A percentile compares a stretch with the other conserved stretches of the same genome.
Conservation (phyloP, 257 asterid genomes). For the Scutellaria minor region DNA sequence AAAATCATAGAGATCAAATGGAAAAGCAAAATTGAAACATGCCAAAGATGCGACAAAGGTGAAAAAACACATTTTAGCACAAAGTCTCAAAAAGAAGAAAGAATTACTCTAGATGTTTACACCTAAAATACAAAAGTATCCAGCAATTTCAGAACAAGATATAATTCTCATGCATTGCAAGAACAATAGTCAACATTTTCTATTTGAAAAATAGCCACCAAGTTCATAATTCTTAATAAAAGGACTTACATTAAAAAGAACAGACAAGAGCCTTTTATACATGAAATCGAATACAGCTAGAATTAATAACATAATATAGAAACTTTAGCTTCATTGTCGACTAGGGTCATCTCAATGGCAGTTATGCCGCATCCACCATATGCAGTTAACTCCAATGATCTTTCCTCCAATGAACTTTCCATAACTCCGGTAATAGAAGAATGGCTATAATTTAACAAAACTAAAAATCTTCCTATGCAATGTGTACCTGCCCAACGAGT, state of each 20-base stretch:
- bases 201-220: not conserved
- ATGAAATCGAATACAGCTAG: conserved; percentile 3
- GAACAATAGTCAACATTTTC: not conserved
- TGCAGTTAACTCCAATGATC: conserved; percentile 21
- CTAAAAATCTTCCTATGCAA: not conserved
- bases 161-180: conserved; percentile 24
- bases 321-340: conserved; percentile 20
- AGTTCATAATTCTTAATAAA: not conserved
- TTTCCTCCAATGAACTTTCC: conserved; percentile 12
- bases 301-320: conserved; percentile 12
- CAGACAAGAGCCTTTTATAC: not conserved
- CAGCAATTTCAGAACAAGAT: conserved; percentile 9
- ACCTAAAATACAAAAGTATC: too few relatives aligned
- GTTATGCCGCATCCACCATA: not conserved
- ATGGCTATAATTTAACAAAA: not conserved
- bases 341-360: conserved; percentile 1
- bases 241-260: not conserved
- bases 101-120: not conserved
- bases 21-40: conserved; percentile 13
- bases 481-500: not conserved
- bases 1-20: conserved; percentile 33
- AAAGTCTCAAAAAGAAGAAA: too few relatives aligned
- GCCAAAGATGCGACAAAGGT: conserved; percentile 1
- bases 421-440: conserved; percentile 6
- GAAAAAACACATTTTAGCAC: not conserved